A percentile compares a stretch with the other conserved stretches of the same genome.
These are phyloP conservation scores for Hemisphaericaspora subhashii DNA, from an alignment of 1,139 yeast species.

Conservation along the genomic window DNA sequence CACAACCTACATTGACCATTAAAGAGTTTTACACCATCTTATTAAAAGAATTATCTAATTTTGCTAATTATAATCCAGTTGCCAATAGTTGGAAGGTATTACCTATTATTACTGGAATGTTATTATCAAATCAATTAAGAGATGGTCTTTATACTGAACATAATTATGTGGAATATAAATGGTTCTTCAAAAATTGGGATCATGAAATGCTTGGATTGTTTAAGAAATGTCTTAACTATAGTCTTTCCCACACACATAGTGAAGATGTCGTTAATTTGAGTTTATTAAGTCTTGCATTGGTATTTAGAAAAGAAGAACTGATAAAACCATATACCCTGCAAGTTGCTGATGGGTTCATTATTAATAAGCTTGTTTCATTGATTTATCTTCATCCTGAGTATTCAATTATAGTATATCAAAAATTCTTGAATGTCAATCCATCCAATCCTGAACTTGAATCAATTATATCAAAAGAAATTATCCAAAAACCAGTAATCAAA, in stretches of 20 bases:
- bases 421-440: constrained; percentile 17
- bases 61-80: constrained; percentile 28
- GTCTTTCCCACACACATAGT: constrained; percentile 24
- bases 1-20: constrained; percentile 61
- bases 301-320: constrained; percentile 23
- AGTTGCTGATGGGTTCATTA: constrained; percentile 25
- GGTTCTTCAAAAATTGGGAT: constrained; percentile 41
- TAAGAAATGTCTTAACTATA: constrained; percentile 22
- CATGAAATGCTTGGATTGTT: constrained; percentile 23
- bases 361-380: constrained; percentile 23
- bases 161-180: constrained; percentile 28
- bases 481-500: constrained; percentile 45
- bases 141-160: constrained; percentile 32
- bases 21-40: constrained; percentile 51
- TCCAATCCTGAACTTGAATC: constrained; percentile 16
- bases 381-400: constrained; percentile 20
- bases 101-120: constrained; percentile 57
- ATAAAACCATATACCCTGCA: constrained; percentile 24
- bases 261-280: constrained; percentile 30
- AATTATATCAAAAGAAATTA: constrained; percentile 17
- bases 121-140: constrained; percentile 40
- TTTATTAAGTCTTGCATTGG: constrained; percentile 36
- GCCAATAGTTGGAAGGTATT: constrained; percentile 54
- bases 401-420: constrained; percentile 18
- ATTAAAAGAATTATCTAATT: constrained; percentile 35